phyloP scores from a whole-genome alignment of 805 yeast species.

The Candida silvicultrix region DNA sequence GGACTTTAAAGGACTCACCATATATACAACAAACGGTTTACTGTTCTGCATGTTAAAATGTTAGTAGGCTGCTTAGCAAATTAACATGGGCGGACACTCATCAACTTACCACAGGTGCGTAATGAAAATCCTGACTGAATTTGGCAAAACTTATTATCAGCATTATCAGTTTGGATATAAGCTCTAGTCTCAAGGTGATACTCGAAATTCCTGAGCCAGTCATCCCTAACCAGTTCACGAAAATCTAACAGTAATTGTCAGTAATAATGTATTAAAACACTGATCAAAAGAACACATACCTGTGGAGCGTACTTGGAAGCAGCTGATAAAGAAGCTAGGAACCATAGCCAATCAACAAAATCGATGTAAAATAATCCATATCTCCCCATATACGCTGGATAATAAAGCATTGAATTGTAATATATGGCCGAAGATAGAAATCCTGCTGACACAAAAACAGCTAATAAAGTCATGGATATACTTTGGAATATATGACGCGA shows the following conservation, averaged over 20 bases:
- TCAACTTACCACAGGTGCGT: not conserved
- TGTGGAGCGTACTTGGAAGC: conserved; percentile 34
- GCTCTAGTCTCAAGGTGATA: not conserved
- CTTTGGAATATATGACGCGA: conserved; percentile 33
- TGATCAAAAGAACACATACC: too few relatives aligned
- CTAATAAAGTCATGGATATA: conserved; percentile 20
- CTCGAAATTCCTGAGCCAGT: conserved; percentile 26
- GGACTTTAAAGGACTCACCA: too few relatives aligned
- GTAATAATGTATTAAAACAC: too few relatives aligned
- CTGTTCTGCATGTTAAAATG: not conserved
- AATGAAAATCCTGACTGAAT: not conserved
- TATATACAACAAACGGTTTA: not conserved
- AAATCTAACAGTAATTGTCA: conserved; percentile 7
- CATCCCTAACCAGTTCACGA: conserved; percentile 31
- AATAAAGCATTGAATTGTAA: not conserved
- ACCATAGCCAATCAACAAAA: conserved; percentile 35
- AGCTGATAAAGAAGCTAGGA: conserved; percentile 21
- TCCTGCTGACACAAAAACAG: not conserved
- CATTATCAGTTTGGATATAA: not conserved
- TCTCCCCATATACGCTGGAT: conserved; percentile 17
- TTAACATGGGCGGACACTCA: too few relatives aligned
- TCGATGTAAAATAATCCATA: conserved; percentile 33
- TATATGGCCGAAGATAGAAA: not conserved
- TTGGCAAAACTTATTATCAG: not conserved
- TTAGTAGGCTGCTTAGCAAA: too few relatives aligned